Base-by-base conservation (phyloP, 1,284 basidiomycete genomes). In the Phylloboletellus chloephorus region DNA sequence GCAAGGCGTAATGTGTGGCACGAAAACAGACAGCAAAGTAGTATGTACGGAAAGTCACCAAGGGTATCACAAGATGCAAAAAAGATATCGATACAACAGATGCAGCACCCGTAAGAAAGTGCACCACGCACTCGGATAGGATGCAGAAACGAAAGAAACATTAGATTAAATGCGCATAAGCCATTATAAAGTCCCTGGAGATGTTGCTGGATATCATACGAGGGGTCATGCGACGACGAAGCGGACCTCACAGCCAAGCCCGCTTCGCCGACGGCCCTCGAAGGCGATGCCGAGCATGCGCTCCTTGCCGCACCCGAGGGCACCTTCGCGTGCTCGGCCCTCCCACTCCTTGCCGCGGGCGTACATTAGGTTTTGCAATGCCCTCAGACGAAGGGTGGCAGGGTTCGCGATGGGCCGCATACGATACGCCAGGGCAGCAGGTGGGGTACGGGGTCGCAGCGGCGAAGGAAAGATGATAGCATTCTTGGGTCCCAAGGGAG, bases 381-480 rank as follows among this genome's bases (percentile, higher is more conserved):
- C 79, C 53, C 68, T 70, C 31, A 82, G 54, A 2, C 78, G 67
- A 36, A 82, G 64, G 44, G 72, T 66, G 30, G 74, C 67, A 3
- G 79, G 79, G 50, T 82, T 82, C 35, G 73, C 73, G 2, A 82
- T 67, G 3, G 73, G 72, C 6, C 79, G 67, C 48, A 76, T 60
- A 1, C 65, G 61, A 31, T 61, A 64, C 3, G 53, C 61, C 4
- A 66, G 58, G 9, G 44, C 47, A 8, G 49, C 31, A 19, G 61
- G 58, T 5, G 54, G 56, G 17, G 51, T 52, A 17, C 57, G 59
- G 32, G 60, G 60, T 35, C 65, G 59, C 2, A 68, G 49, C 0
- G 66, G 67, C 0, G 67, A 67, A 5, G 64, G 67, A 15, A 54
- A 52, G 7, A 67, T 37, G 35, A 57, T 15, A 1, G 31, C 29